Evolutionary conservation across 2,329 filamentous ascomycete genomes (phyloP).

Genomic region (Pseudogymnoascus sp.): DNA sequence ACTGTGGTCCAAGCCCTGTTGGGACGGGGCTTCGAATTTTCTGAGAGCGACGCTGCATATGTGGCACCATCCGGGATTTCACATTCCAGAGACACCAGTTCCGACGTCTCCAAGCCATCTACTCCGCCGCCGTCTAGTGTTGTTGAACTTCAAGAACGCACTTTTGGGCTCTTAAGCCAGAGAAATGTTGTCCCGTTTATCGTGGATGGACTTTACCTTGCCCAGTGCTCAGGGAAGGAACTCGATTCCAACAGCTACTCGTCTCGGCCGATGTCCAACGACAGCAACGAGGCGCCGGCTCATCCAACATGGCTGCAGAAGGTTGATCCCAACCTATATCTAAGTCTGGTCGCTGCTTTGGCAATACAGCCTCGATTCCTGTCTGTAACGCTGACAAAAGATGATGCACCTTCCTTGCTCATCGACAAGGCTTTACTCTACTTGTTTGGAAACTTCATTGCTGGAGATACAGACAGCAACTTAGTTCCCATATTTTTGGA

Average conservation of each 20-base stretch:
- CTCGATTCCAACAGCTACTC: conserved; percentile 26
- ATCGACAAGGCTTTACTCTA: conserved; percentile 60
- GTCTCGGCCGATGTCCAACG: conserved; percentile 32
- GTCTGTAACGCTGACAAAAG: conserved; percentile 64
- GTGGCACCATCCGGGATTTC: conserved; percentile 40
- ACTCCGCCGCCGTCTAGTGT: conserved; percentile 73
- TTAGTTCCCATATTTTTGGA: conserved; percentile 85
- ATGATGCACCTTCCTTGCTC: conserved; percentile 66
- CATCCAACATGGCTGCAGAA: conserved; percentile 47
- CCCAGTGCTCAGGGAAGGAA: conserved; percentile 69
- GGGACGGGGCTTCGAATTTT: conserved; percentile 75
- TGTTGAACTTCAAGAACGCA: conserved; percentile 71
- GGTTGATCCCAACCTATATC: conserved; percentile 56
- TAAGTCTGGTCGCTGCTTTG: conserved; percentile 54
- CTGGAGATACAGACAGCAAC: conserved; percentile 65
- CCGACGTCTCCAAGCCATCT: conserved; percentile 40
- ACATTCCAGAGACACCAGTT: conserved; percentile 34
- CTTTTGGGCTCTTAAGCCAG: conserved; percentile 75
- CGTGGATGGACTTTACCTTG: conserved; percentile 59
- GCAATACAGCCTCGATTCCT: conserved; percentile 60
- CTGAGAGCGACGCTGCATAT: conserved; percentile 62
- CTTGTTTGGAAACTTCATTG: conserved; percentile 63
- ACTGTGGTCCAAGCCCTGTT: conserved; percentile 72
- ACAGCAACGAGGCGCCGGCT: conserved; percentile 23
- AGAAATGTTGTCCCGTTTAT: conserved; percentile 67